Percentiles rank a stretch among this genome's conserved stretches.
Evolutionary conservation across 495 filamentous ascomycete species (phyloP).

Genomic region (Penicillium maclennaniae): DNA sequence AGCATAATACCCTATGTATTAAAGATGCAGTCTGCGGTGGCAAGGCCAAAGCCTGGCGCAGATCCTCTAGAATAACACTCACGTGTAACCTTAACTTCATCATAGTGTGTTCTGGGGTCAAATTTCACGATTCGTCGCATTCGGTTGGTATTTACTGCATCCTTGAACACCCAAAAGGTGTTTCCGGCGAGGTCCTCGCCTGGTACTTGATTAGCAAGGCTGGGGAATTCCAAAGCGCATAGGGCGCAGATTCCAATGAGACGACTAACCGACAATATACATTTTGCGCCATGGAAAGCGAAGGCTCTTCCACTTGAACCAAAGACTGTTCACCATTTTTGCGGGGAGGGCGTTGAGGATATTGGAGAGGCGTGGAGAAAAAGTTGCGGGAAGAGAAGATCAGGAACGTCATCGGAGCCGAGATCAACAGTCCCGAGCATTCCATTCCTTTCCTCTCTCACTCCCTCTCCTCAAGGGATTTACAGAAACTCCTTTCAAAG

Average conservation of each 20-base stretch:
- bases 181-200: slow-evolving; percentile 84
- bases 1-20: neutral
- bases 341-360: neutral
- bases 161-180: slow-evolving; percentile 91
- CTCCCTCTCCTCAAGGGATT: slow-evolving; percentile 1
- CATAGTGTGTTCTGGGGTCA: slow-evolving; percentile 55
- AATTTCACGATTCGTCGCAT: slow-evolving; percentile 67
- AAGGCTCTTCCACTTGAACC: slow-evolving; percentile 84
- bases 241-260: slow-evolving; percentile 1
- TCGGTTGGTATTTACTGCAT: slow-evolving; percentile 53
- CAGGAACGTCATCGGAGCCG: slow-evolving; percentile 30
- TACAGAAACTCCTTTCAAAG: neutral
- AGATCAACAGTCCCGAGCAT: slow-evolving; percentile 27
- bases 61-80: slow-evolving; percentile 15
- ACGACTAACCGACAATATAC: slow-evolving; percentile 67
- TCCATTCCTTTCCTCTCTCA: slow-evolving; percentile 18
- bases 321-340: slow-evolving; percentile 49
- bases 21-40: neutral
- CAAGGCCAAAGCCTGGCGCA: neutral
- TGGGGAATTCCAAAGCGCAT: slow-evolving; percentile 8
- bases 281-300: slow-evolving; percentile 81
- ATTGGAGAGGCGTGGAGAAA: slow-evolving; percentile 12
- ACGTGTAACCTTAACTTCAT: slow-evolving; percentile 63
- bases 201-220: slow-evolving; percentile 36
- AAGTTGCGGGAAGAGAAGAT: slow-evolving; percentile 12